Base-by-base conservation (phyloP, 2,329 filamentous ascomycete species). In the Xylaria arbuscula region DNA sequence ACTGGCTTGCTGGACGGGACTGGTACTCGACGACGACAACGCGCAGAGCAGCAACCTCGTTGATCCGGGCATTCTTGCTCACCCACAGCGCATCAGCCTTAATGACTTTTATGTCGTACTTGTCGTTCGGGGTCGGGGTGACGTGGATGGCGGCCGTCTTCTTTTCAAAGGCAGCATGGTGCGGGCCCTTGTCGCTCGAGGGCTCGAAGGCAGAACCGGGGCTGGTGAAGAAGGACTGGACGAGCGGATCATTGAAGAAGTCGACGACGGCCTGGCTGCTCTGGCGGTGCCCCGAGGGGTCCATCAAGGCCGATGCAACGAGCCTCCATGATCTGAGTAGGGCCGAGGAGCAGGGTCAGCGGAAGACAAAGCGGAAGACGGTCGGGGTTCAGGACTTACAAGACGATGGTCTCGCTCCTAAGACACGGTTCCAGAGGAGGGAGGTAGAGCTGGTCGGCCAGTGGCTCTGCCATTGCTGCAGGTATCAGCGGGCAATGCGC, bases 21-120 rank as follows among this genome's bases (percentile, higher is more conserved):
- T 98, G 95, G 85, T 92, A 92, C 84, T 98, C 96, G 54, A 96
- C 82, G 7, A 97, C 83, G 2, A 90, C 90, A 51, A 97, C 85
- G 68, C 96, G 89, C 75, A 99, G 84, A 32, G 95, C 94, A 13
- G 91, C 88, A 51, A 96, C 84, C 78, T 98, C 90, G 79, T 96
- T 93, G 72, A 98, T 89, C 53, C 88, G 86, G 59, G 90, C 89
- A 76, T 91, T 89, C 75, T 91, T 89, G 80, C 93, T 94, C 70
- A 99, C 83, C 94, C 94, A 98, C 73, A 92, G 79, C 40, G 93
- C 88, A 82, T 98, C 94, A 55, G 89, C 88, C 81, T 97, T 97
- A 78, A 98, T 89, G 76, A 91, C 84, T 47, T 92, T 89, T 72
- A 97, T 84, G 76, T 94, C 89, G 77, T 91, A 93, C 65, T 88